Conservation (phyloP, 1,284 basidiomycete species). For the Melampsora larici-populina region DNA sequence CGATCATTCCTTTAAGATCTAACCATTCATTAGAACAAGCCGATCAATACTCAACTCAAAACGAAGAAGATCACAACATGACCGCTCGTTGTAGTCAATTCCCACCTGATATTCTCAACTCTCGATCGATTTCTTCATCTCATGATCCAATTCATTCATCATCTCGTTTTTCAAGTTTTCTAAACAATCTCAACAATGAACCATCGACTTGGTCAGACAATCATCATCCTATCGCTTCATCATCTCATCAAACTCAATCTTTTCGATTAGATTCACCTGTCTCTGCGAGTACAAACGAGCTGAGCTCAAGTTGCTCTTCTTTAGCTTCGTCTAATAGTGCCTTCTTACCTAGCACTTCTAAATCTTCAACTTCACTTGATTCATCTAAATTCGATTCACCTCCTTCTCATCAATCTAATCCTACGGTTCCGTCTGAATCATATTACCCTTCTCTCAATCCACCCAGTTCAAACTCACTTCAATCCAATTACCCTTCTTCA, state of each 20-base stretch:
- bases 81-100: conserved; percentile 32
- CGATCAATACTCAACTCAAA: no score
- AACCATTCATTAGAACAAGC: no score
- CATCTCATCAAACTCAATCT: neutral
- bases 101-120: conserved; percentile 11
- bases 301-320: conserved; percentile 27
- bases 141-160: neutral
- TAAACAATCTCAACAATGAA: neutral
- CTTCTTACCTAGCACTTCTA: neutral
- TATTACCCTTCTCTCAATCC: neutral
- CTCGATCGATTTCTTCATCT: neutral
- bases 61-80: conserved; percentile 17
- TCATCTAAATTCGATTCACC: conserved; percentile 7
- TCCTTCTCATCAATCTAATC: neutral
- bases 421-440: neutral
- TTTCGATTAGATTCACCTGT: neutral
- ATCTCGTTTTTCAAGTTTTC: conserved; percentile 20
- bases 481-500: conserved; percentile 6
- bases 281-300: conserved; percentile 11
- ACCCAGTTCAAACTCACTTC: neutral
- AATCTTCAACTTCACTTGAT: neutral
- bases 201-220: neutral
- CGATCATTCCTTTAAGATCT: no score
- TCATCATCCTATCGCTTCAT: neutral
- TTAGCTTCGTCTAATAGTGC: conserved; percentile 12